Evolutionary conservation across 2,329 filamentous ascomycete species (phyloP), one percentile per base, ranked within the genome.

Genomic region (Mycosphaerella sp.): DNA sequence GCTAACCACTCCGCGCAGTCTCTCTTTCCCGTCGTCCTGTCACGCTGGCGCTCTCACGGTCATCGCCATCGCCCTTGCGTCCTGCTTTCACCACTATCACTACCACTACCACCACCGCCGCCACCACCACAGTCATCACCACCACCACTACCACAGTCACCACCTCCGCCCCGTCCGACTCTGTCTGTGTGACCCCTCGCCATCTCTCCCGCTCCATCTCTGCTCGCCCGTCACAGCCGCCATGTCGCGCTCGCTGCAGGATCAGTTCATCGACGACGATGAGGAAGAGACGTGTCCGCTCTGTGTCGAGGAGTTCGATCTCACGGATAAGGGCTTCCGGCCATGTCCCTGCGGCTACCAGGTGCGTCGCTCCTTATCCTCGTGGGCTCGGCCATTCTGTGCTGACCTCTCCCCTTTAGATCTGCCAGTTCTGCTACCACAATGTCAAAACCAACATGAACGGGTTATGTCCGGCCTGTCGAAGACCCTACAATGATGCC

Each of bases 381-480:
- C 29, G 9, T 32, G 12, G 1, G 17, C 9, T 48, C 7, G 32
- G 4, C 23, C 38, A 11, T 36, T 32, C 39, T 39, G 14, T 43
- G 40, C 61, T 64, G 45, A 62, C 53, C 26, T 39, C 5, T 14
- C 12, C 36, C 26, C 10, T 38, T 38, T 66, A 96, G 91, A 92
- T 98, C 71, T 98, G 93, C 74, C 95, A 98, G 78, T 98, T 98
- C 74, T 98, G 93, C 76, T 98, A 92, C 78, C 96, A 98, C 75
- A 98, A 97, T 71, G 95, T 98, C 71, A 95, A 95, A 75, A 95
- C 87, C 65, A 96, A 96, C 66, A 90, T 95, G 81, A 97, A 96
- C 69, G 91, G 92, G 36, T 80, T 96, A 54, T 98, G 93, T 72
- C 93, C 93, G n/a, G 95, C 95, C 63, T 98, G 93, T 71, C 84